Percentiles rank a stretch among this genome's conserved stretches.
Evolutionary conservation across 768 basidiomycete species (phyloP).

Genomic region (Leccinellum albellum): DNA sequence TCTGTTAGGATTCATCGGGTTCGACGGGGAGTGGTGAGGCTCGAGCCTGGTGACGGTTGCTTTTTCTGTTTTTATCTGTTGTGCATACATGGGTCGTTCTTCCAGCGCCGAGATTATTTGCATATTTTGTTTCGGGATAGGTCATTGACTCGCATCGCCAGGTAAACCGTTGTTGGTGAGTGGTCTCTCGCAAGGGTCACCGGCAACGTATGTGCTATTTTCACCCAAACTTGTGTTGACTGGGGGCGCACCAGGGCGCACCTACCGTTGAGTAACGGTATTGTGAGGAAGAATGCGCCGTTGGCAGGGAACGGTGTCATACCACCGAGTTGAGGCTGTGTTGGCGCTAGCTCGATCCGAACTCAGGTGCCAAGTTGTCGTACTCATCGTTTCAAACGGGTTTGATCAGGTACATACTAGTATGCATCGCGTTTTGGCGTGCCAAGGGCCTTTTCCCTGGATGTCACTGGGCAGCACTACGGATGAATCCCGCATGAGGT

Average conservation of each 20-base stretch:
- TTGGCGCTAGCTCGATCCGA: not conserved
- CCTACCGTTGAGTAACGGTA: too few species aligned
- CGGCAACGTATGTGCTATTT: not conserved
- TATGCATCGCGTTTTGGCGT: not conserved
- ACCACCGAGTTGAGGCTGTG: too few species aligned
- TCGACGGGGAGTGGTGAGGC: slow-evolving; percentile 78
- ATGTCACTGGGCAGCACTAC: too few species aligned
- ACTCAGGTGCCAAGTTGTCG: not conserved
- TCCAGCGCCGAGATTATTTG: not conserved
- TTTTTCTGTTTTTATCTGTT: not conserved
- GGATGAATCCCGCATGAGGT: too few species aligned
- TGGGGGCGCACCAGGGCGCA: not conserved
- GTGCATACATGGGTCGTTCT: not conserved
- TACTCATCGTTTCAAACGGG: too few species aligned
- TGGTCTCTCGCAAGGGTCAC: not conserved
- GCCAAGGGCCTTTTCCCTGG: not conserved
- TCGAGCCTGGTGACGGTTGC: not conserved
- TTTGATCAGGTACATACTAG: not conserved
- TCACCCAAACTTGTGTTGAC: not conserved
- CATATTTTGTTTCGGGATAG: not conserved
- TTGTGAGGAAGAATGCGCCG: too few species aligned
- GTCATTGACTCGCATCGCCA: not conserved
- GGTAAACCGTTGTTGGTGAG: not conserved
- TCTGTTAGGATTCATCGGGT: slow-evolving; percentile 68
- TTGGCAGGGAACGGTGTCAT: too few species aligned